These are phyloP conservation scores for Calendula officinalis DNA, from an alignment of 129 eudicot species.

Conservation along the genomic window DNA sequence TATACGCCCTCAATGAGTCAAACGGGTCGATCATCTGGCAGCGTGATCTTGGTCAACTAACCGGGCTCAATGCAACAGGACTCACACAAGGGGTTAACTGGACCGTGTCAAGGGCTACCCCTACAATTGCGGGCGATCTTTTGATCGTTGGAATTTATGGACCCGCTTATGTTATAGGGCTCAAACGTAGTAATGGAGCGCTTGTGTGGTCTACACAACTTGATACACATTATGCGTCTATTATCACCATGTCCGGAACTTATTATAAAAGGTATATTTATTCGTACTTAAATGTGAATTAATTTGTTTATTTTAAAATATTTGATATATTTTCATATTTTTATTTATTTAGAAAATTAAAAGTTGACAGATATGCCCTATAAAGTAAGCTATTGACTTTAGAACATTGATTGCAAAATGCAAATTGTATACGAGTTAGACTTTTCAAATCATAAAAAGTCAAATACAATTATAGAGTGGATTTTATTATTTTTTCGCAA, in stretches of 20 bases:
- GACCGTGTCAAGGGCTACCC: slow-evolving; percentile 52
- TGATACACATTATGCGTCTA: slow-evolving; percentile 33
- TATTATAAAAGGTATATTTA: slow-evolving; percentile 33
- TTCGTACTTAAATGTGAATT: not conserved
- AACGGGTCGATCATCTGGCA: slow-evolving; percentile 58
- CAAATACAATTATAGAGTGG: slow-evolving; percentile 3
- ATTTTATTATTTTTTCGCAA: not conserved
- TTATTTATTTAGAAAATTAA: not conserved
- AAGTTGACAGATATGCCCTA: not conserved
- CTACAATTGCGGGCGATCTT: slow-evolving; percentile 42
- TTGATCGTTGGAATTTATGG: slow-evolving; percentile 56
- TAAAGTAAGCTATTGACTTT: slow-evolving; percentile 6
- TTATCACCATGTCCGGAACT: slow-evolving; percentile 68
- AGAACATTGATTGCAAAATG: not conserved
- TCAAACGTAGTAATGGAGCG: slow-evolving; percentile 39
- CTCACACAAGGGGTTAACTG: slow-evolving; percentile 12
- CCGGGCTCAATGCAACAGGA: slow-evolving; percentile 38
- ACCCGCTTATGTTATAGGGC: slow-evolving; percentile 50
- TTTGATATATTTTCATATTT: not conserved
- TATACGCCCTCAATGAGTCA: slow-evolving; percentile 55
- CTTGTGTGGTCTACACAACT: slow-evolving; percentile 59
- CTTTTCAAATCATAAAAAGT: not conserved
- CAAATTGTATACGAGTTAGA: slow-evolving; percentile 5
- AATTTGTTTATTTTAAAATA: not conserved
- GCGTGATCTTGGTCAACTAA: slow-evolving; percentile 38